phyloP scores from a whole-genome alignment of 352 stramenopile genomes.

The Pythium vanterpoolii region DNA sequence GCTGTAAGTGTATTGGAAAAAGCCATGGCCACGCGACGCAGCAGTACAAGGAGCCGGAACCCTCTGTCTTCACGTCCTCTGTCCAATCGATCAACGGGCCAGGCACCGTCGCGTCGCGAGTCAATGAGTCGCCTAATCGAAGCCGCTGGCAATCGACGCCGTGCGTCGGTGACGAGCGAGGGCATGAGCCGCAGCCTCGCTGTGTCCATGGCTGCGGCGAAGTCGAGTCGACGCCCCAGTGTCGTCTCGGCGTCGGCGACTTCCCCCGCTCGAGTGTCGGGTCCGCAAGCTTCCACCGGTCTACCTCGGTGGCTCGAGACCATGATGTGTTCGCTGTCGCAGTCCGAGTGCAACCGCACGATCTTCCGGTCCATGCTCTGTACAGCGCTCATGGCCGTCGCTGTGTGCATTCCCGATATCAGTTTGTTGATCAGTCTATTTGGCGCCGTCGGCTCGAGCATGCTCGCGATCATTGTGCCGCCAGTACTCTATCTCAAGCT shows the following conservation, averaged over 20 bases:
- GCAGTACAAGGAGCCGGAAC: neutral
- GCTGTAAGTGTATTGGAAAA: conserved; percentile 71
- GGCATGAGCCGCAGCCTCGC: conserved; percentile 20
- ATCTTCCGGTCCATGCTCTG: conserved; percentile 83
- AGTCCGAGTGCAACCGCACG: conserved; percentile 77
- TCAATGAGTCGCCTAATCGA: conserved; percentile 32
- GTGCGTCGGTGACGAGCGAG: conserved; percentile 28
- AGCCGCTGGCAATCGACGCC: conserved; percentile 24
- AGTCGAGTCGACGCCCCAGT: neutral
- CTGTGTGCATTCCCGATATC: conserved; percentile 70
- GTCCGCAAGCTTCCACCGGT: neutral
- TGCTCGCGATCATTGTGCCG: conserved; percentile 77
- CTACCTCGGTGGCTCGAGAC: conserved; percentile 36
- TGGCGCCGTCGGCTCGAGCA: conserved; percentile 73
- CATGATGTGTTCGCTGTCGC: conserved; percentile 47
- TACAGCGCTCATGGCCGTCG: conserved; percentile 67
- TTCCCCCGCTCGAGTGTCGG: neutral
- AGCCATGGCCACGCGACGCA: conserved; percentile 41
- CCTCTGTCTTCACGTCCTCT: conserved; percentile 12
- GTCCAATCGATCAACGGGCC: conserved; percentile 34
- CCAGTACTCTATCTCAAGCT: conserved; percentile 60
- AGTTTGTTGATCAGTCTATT: conserved; percentile 78
- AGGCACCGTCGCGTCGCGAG: conserved; percentile 3
- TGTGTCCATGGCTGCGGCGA: conserved; percentile 1
- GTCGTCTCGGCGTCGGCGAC: conserved; percentile 2